Conservation (phyloP, 2,329 filamentous ascomycete genomes). For the Colletotrichum kahawae region DNA sequence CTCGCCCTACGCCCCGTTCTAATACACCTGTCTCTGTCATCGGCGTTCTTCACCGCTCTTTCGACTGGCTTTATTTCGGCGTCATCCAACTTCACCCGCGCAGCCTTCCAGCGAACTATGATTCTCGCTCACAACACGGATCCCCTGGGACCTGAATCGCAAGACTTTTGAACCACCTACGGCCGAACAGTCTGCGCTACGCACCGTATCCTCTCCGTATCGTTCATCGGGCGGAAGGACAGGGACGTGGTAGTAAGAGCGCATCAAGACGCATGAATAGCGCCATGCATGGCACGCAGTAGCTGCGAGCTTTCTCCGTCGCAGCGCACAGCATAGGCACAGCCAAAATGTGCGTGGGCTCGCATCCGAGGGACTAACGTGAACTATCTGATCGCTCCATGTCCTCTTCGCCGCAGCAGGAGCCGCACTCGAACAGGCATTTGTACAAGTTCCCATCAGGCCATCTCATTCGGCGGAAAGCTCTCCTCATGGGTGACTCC, state of each 20-base stretch:
- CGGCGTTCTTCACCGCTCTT: constrained; percentile 15
- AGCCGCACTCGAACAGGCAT: not conserved
- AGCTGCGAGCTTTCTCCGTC: constrained; percentile 9
- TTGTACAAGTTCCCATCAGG: not conserved
- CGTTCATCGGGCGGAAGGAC: not conserved
- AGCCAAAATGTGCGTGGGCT: constrained; percentile 10
- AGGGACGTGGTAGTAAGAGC: not conserved
- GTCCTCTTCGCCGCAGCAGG: not conserved
- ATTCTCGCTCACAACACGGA: not conserved
- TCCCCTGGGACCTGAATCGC: not conserved
- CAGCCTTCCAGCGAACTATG: not conserved
- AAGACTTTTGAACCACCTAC: not conserved
- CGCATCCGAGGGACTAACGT: constrained; percentile 6
- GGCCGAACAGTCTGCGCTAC: not conserved
- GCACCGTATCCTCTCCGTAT: not conserved
- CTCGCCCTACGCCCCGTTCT: not conserved
- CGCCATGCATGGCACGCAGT: constrained; percentile 16
- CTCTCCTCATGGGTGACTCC: not conserved
- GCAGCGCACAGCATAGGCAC: constrained; percentile 14
- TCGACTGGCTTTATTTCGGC: not conserved
- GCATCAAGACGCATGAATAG: constrained; percentile 13
- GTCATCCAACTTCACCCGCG: not conserved
- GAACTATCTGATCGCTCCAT: not conserved
- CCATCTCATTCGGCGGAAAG: not conserved
- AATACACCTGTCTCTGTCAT: not conserved